phyloP scores from a whole-genome alignment of 805 yeast species.

The Ogataea nitratoaversa region DNA sequence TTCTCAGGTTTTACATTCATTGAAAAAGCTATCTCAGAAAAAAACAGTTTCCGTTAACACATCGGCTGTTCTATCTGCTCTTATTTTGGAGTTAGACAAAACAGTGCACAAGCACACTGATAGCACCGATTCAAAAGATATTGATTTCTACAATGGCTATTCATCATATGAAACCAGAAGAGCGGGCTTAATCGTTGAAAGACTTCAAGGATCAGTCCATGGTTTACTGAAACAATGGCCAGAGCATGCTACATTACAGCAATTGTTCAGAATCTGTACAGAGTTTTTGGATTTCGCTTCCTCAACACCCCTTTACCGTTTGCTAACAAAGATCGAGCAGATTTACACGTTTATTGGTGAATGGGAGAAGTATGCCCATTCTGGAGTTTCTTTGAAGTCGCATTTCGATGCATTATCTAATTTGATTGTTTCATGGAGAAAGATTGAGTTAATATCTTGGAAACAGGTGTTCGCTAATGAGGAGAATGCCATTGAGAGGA shows the following conservation, averaged over 20 bases:
- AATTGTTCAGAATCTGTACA: constrained; percentile 54
- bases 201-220: constrained; percentile 40
- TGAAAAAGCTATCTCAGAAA: constrained; percentile 22
- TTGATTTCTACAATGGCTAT: constrained; percentile 66
- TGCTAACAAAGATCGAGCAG: constrained; percentile 80
- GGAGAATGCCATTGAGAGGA: constrained; percentile 41
- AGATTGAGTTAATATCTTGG: constrained; percentile 84
- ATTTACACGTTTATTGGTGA: constrained; percentile 77
- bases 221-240: constrained; percentile 74
- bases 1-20: constrained; percentile 26
- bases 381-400: constrained; percentile 59
- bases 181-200: constrained; percentile 49
- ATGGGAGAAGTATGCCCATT: constrained; percentile 91
- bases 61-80: constrained; percentile 32
- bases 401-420: constrained; percentile 56
- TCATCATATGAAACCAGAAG: constrained; percentile 55
- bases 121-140: constrained; percentile 15
- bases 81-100: constrained; percentile 31
- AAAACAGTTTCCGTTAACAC: constrained; percentile 22
- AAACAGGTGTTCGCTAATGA: constrained; percentile 67
- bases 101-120: constrained; percentile 30
- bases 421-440: constrained; percentile 87
- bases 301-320: constrained; percentile 68
- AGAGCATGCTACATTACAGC: constrained; percentile 85
- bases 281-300: constrained; percentile 65